Evolutionary conservation across 805 yeast genomes (phyloP).

Genomic region (Kodamaea hsintzibuensis): DNA sequence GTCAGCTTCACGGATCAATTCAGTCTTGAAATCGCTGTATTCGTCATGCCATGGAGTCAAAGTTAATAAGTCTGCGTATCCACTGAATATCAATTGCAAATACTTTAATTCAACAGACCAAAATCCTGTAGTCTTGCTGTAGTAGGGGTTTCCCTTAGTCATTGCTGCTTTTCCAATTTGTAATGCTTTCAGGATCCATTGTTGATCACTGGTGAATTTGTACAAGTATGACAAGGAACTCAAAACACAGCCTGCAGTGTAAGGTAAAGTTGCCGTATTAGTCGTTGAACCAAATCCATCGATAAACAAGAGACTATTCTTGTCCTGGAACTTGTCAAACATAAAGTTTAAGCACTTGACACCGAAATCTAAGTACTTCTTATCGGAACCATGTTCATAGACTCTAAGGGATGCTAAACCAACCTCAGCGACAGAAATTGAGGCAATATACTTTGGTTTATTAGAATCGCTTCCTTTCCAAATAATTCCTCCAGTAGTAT

Average conservation of each 20-base stretch:
- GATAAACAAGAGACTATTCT: conserved; percentile 21
- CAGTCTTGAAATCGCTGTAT: conserved; percentile 9
- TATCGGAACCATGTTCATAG: conserved; percentile 18
- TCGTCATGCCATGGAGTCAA: conserved; percentile 5
- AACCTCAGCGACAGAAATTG: conserved; percentile 31
- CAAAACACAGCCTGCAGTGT: conserved; percentile 26
- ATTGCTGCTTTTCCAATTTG: conserved; percentile 20
- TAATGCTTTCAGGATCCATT: conserved; percentile 18
- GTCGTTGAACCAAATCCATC: conserved; percentile 19
- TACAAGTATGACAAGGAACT: conserved; percentile 22
- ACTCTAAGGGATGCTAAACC: conserved; percentile 28
- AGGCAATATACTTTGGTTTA: conserved; percentile 21
- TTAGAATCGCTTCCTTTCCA: conserved; percentile 21
- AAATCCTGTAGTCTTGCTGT: conserved; percentile 9
- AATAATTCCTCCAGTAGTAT: conserved; percentile 24
- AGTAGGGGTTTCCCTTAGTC: conserved; percentile 16
- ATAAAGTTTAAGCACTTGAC: conserved; percentile 18
- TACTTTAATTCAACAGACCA: conserved; percentile 29
- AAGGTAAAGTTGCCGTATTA: conserved; percentile 29
- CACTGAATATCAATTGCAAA: conserved; percentile 23
- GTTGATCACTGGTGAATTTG: conserved; percentile 15
- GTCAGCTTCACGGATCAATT: conserved; percentile 16
- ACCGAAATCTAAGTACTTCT: conserved; percentile 16
- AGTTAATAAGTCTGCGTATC: conserved; percentile 22
- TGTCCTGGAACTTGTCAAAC: conserved; percentile 21